Evolutionary conservation across 148 eudicot genomes (phyloP).

Genomic region (Beta vulgaris): DNA sequence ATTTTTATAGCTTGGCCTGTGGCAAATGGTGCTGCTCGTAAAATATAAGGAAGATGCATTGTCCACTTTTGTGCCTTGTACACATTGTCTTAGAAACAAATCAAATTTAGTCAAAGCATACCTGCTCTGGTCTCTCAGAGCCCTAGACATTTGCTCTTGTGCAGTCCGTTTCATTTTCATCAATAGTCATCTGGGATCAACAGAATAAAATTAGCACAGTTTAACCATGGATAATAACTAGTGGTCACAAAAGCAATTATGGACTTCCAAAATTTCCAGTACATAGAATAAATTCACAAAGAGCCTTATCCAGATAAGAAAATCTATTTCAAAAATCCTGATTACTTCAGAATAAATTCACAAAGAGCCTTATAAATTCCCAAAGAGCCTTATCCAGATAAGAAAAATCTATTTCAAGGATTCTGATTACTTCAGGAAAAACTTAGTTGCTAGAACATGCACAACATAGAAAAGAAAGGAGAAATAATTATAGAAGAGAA

Average conservation of each 20-base stretch:
- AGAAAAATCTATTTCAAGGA: not conserved
- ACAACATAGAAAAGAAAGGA: not conserved
- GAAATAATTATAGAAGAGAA: not conserved
- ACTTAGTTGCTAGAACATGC: not conserved
- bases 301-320: too few species aligned
- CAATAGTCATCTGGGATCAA: conserved; percentile 68
- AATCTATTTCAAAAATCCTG: too few species aligned
- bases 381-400: not conserved
- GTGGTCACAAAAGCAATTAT: not conserved
- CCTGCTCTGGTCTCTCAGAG: conserved; percentile 83
- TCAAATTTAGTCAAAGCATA: conserved; percentile 26
- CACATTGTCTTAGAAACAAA: too few species aligned
- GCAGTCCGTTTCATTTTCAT: conserved; percentile 93
- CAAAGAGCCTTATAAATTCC: too few species aligned
- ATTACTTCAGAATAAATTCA: too few species aligned
- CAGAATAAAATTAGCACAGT: conserved; percentile 11
- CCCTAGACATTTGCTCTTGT: conserved; percentile 76
- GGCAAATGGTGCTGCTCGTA: too few species aligned
- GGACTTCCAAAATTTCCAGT: not conserved
- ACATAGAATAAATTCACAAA: not conserved
- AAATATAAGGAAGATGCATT: too few species aligned
- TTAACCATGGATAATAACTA: not conserved
- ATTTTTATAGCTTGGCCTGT: too few species aligned
- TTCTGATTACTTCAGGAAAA: not conserved
- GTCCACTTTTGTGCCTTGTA: too few species aligned